Base-by-base conservation (phyloP, 805 yeast species). In the Lipomyces mesembrius region DNA sequence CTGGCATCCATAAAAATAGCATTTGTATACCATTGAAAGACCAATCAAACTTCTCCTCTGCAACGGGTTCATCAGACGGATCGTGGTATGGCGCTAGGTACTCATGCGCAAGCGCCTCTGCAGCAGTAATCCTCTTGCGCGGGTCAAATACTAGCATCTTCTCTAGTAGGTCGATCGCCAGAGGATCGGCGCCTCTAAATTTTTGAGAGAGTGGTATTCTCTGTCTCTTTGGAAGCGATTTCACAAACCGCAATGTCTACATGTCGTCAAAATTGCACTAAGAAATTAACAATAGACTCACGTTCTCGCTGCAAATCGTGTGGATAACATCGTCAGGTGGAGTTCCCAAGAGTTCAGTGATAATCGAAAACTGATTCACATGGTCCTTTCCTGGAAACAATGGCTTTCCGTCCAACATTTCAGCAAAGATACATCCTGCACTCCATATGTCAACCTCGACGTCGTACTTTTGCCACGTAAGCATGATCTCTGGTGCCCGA, bases 381-480 rank as follows among this genome's bases (percentile, higher is more conserved):
- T 95, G 99, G 78, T 96, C 99, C 77, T 91, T 92, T 59, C 99
- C 99, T 0, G 99, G 99, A 84, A 94, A 94, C 57, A 94, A 83
- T 1, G 99, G 98, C 78, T 91, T 92, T 9, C 97, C 97, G 77
- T 93, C 97, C 72, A 94, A 90, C 97, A 94, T 94, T 78, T 94
- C 99, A 8, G 98, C 95, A 75, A 94, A 90, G 65, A 94, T 93
- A 80, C 99, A 94, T 27, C 97, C 99, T 11, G 96, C 97, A 27
- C 96, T 89, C 99, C 99, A 94, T 74, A 94, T 91, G 79, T 94
- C 99, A 51, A 94, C 71, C 79, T 93, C 98, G 8, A 91, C 88
- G 75, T 93, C 97, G 79, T 94, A 94, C 77, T 94, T 92, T 78
- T 94, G 99, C 98, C 98, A 94, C 34, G 98, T 92, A 71, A 94